phyloP scores from a whole-genome alignment of 1,284 basidiomycete genomes.

The Cryptococcus sp. region DNA sequence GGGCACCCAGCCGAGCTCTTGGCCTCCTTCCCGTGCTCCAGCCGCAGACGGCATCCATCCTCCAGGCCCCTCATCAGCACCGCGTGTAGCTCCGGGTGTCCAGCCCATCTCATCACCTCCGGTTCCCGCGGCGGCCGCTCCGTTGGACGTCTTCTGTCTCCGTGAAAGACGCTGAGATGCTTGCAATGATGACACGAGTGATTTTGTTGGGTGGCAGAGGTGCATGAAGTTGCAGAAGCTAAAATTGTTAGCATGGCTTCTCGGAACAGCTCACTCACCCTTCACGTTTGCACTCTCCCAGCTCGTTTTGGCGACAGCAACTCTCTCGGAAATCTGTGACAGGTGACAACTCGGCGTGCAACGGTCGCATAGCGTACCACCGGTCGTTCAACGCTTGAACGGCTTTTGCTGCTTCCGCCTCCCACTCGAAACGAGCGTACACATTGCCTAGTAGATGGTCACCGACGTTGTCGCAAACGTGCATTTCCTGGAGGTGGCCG shows the following conservation, averaged over 20 bases:
- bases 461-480: slow-evolving; percentile 99
- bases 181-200: slow-evolving; percentile 74
- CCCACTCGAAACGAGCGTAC: slow-evolving; percentile 97
- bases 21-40: slow-evolving; percentile 8
- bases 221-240: slow-evolving; percentile 98
- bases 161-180: slow-evolving; percentile 82
- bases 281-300: slow-evolving; percentile 92
- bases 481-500: slow-evolving; percentile 91
- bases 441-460: slow-evolving; percentile 99
- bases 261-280: slow-evolving; percentile 56
- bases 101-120: slow-evolving; percentile 41
- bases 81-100: slow-evolving; percentile 32
- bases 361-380: slow-evolving; percentile 95
- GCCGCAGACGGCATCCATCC: slow-evolving; percentile 18
- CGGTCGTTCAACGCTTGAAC: slow-evolving; percentile 92
- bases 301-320: slow-evolving; percentile 96
- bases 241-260: not conserved
- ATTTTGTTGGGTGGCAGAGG: slow-evolving; percentile 78
- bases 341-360: slow-evolving; percentile 98
- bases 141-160: slow-evolving; percentile 51
- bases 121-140: slow-evolving; percentile 12
- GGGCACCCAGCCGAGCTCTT: slow-evolving; percentile 24
- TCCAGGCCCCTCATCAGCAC: slow-evolving; percentile 18
- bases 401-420: slow-evolving; percentile 92
- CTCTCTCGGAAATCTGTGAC: slow-evolving; percentile 99